phyloP scores from a whole-genome alignment of 805 yeast genomes.

The Metschnikowia anglica region DNA sequence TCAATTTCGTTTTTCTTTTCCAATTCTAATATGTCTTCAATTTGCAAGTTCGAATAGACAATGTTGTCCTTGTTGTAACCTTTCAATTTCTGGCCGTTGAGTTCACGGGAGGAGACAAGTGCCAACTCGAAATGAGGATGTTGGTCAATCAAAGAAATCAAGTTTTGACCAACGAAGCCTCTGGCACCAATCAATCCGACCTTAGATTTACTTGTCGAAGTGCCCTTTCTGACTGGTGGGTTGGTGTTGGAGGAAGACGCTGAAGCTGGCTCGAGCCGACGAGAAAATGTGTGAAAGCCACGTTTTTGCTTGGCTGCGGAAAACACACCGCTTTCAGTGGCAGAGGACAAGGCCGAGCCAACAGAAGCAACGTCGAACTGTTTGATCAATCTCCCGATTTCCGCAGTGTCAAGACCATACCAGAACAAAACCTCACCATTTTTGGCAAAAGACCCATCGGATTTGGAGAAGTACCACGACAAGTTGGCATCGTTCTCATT shows the following conservation, averaged over 20 bases:
- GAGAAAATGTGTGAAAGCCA: conserved; percentile 34
- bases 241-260: conserved; percentile 40
- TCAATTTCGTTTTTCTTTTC: conserved; percentile 81
- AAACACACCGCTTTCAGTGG: conserved; percentile 49
- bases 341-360: conserved; percentile 37
- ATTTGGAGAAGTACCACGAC: conserved; percentile 86
- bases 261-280: conserved; percentile 8
- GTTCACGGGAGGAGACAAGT: conserved; percentile 95
- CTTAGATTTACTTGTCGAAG: conserved; percentile 59
- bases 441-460: conserved; percentile 91
- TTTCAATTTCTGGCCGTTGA: conserved; percentile 78
- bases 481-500: conserved; percentile 88
- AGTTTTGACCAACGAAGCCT: conserved; percentile 94
- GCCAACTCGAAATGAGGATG: conserved; percentile 87
- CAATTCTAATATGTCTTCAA: conserved; percentile 77
- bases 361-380: conserved; percentile 41
- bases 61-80: conserved; percentile 85
- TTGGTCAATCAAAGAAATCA: conserved; percentile 78
- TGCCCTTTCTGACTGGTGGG: conserved; percentile 68
- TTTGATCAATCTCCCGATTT: conserved; percentile 62
- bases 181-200: conserved; percentile 98
- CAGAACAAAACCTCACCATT: conserved; percentile 90
- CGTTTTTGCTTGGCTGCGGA: conserved; percentile 49
- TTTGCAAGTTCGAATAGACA: conserved; percentile 79
- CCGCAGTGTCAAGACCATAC: conserved; percentile 79